Evolutionary conservation across 1,139 yeast genomes (phyloP), one percentile per base, ranked within the genome.

Genomic region (Geotrichum aggregatum): DNA sequence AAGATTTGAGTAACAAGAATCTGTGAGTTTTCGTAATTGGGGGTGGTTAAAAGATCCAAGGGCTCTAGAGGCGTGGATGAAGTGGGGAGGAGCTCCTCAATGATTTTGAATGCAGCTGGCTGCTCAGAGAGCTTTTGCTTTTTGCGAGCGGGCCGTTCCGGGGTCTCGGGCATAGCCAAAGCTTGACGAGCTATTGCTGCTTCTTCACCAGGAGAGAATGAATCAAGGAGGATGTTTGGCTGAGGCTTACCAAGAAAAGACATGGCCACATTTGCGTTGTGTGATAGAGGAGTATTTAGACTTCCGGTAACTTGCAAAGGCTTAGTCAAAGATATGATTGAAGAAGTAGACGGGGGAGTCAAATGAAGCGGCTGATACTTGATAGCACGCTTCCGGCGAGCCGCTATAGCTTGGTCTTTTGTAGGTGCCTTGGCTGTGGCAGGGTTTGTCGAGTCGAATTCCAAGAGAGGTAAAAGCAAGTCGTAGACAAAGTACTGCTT

Each of bases 401-500:
- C 71, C 5, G 74, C 74, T 62, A 70, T 60, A 5, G 73, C 76
- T 52, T 73, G 75, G 50, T 72, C 76, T 56, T 74, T 78, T 5
- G 87, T 83, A 1, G 91, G 91, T 0, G 88, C 81, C 36, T 73
- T 77, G 14, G 78, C 77, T 31, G 65, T 66, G 14, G 80, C 83
- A 48, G 76, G 78, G 16, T 76, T 66, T 49, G 76, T 74, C 30
- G 74, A 70, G 63, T 83, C 86, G 61, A 80, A 74, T 42, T 71
- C 76, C 57, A 87, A 76, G 44, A 88, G 74, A 0, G 94, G 91
- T 58, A 71, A 71, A 56, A 87, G 66, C n/a, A 75, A 69, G 1
- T 84, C 87, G 59, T 76, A 80, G 0, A 87, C 85, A 1, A 78
- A 79, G 62, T 83, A 84, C 59, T 79, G 78, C 49, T 74, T 75